phyloP scores from a whole-genome alignment of 2,329 filamentous ascomycete species.

The Lasiodiplodia theobromae region DNA sequence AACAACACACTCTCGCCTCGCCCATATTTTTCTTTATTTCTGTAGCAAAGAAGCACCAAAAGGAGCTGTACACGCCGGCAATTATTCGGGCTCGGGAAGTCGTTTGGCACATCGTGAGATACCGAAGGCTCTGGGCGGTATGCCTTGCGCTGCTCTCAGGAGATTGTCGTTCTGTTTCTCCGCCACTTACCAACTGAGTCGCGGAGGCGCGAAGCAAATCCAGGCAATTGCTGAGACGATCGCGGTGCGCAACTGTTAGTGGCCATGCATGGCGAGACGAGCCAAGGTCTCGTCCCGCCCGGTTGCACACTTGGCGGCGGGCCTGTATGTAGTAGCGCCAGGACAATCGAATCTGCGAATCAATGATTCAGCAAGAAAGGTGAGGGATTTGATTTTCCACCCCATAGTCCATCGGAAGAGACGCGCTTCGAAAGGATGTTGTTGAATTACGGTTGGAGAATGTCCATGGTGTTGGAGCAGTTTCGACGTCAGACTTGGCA shows the following conservation, averaged over 20 bases:
- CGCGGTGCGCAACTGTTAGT: background rate
- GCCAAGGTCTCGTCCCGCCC: constrained; percentile 24
- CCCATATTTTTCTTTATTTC: background rate
- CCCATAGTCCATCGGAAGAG: too few species aligned
- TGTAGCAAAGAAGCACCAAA: constrained; percentile 1
- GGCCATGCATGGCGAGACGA: constrained; percentile 14
- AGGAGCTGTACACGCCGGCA: background rate
- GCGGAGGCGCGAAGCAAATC: background rate
- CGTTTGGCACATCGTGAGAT: constrained; percentile 11
- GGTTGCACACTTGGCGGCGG: constrained; percentile 18
- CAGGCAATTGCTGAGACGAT: constrained; percentile 13
- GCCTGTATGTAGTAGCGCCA: background rate
- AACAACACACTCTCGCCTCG: background rate
- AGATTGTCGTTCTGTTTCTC: constrained; percentile 26
- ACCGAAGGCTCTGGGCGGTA: constrained; percentile 1
- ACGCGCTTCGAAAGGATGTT: background rate
- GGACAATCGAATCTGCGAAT: background rate
- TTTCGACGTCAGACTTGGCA: background rate
- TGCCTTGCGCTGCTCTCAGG: constrained; percentile 20
- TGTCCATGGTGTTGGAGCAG: background rate
- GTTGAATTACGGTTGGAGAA: background rate
- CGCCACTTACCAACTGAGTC: constrained; percentile 17
- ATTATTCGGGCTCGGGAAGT: background rate
- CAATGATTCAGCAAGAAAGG: background rate
- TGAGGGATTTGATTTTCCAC: background rate